A percentile compares a stretch with the other conserved stretches of the same genome.
These are phyloP conservation scores for Candida jianshihensis DNA, from an alignment of 805 yeast genomes.

Conservation along the genomic window DNA sequence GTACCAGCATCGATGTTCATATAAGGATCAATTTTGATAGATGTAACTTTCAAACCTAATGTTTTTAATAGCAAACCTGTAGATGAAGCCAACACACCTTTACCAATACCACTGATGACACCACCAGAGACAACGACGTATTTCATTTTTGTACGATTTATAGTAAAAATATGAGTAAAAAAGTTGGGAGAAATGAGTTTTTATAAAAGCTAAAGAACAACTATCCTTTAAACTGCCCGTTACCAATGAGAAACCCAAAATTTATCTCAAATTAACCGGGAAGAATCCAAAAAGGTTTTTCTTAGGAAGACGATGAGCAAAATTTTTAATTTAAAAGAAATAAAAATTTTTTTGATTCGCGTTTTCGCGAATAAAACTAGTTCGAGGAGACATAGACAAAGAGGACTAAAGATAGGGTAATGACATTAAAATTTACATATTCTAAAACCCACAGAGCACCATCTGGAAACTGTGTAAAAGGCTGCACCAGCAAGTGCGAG, in stretches of 20 bases:
- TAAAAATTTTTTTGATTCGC: too few species aligned
- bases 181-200: not conserved
- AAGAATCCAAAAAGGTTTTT: not conserved
- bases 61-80: slow-evolving; percentile 94
- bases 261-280: not conserved
- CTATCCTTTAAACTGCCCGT: slow-evolving; percentile 1
- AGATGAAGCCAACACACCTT: slow-evolving; percentile 96
- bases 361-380: too few species aligned
- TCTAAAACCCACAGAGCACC: slow-evolving; percentile 35
- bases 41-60: slow-evolving; percentile 88
- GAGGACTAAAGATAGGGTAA: too few species aligned
- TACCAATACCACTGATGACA: slow-evolving; percentile 98
- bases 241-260: not conserved
- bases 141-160: slow-evolving; percentile 50
- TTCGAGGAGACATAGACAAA: too few species aligned
- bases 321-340: not conserved
- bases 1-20: slow-evolving; percentile 99
- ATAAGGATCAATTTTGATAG: slow-evolving; percentile 97
- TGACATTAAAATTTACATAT: slow-evolving; percentile 25
- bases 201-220: not conserved
- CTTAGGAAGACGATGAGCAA: not conserved
- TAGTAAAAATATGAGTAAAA: not conserved
- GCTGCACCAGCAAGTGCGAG: slow-evolving; percentile 31
- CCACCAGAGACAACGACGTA: slow-evolving; percentile 99
- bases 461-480: slow-evolving; percentile 35